Evolutionary conservation across 768 basidiomycete species (phyloP), one percentile per base, ranked within the genome.

Genomic region (Boletus rubescentipes): DNA sequence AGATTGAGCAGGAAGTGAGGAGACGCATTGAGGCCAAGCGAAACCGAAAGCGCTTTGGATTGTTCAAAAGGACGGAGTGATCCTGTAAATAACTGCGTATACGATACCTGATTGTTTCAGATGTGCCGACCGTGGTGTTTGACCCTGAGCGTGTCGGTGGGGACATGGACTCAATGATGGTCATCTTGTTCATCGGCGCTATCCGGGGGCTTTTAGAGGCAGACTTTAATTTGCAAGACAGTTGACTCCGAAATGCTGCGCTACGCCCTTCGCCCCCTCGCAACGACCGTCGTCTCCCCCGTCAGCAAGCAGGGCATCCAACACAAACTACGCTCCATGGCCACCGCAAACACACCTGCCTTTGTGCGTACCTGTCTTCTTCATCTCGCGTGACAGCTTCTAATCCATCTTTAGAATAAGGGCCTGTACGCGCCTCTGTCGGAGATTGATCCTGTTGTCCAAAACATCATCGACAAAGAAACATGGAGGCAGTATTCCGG

Each of bases 391-490:
- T 12, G 11, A 4, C 15, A 16, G 2, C 44, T 21, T 44, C 46
- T 50, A 62, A 18, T 10, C 39, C 47, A 4, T 35, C 30, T 42
- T 11, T 65, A 98, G 96, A 99, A 98, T 87, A 88, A 89, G 73
- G 78, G 83, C 42, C 82, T 99, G 61, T 98, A 98, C 76, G 77
- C 83, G 45, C 84, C 94, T 59, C 81, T 99, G 47, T 80, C 89
- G 11, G 86, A 98, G 79, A 83, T 86, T 68, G 96, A 98, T 76
- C 95, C 96, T 55, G 92, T 90, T 71, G 85, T 99, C 68, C 84
- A 93, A 74, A 93, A 95, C 72, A 92, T 99, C 79, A 91, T 99
- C 77, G 94, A 98, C 79, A 93, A 92, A 79, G 93, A 98, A 80
- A 96, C 92, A 75, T 98, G 94, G 95, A 79, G 96, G 63, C 96